Evolutionary conservation across 805 yeast genomes (phyloP), one percentile per base, ranked within the genome.

Genomic region (Kodamaea kaohsiungensis): DNA sequence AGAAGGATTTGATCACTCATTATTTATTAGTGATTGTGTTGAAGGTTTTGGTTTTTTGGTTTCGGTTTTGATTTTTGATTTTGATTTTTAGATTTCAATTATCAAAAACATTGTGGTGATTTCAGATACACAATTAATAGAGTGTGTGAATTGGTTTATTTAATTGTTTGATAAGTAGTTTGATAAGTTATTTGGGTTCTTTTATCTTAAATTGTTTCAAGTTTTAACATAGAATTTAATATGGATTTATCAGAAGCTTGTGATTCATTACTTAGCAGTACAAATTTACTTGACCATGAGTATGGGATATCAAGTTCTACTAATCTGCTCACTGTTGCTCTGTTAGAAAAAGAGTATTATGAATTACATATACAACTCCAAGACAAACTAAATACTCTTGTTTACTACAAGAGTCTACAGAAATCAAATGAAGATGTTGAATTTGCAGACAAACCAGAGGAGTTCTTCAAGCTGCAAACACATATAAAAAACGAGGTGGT

Each of bases 291-390:
- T 33, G 51, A 61, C 6, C 78, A 71, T 53, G 64, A 65, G 40
- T 72, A 65, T 55, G 78, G 78, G 3, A 57, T 73, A 5, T 9
- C 77, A 73, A 2, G 52, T n/a, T 15, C 39, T 8, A 51, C 40
- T 19, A 15, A 35, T 35, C 56, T 46, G 51, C 37, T 43, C 45
- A 54, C 56, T 37, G 35, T 50, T 54, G 18, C 48, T 50, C 10
- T 55, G 18, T 61, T 68, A 16, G 77, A 73, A 53, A 39, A 45
- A 7, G 61, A 64, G 48, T 74, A 75, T 57, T 59, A 57, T 43
- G 52, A 56, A 7, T 46, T 65, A 15, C 67, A 73, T 55, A 49
- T 55, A 4, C 57, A 64, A 43, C 58, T 75, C 7, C 61, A 63
- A 10, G 48, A 51, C 6, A 63, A 64, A 47, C 50, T 74, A 30